Base-by-base conservation (phyloP, 2,329 filamentous ascomycete species). In the Stagonosporopsis vannaccii region DNA sequence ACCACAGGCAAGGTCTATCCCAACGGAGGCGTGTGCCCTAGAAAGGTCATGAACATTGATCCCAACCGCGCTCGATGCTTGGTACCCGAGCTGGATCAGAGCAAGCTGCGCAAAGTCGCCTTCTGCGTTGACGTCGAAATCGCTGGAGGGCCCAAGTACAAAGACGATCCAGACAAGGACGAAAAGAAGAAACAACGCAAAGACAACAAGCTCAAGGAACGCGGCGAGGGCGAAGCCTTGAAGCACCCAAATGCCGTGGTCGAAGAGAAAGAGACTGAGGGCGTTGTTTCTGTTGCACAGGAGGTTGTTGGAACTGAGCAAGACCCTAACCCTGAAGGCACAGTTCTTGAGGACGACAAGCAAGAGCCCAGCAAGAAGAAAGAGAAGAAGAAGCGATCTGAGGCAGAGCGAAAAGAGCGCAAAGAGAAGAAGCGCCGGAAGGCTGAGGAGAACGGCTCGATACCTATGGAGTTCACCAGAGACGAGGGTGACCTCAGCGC, bases 81-180 rank as follows among this genome's bases (percentile, higher is more conserved):
- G 22, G 86, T 98, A 26, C 80, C 85, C 4, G 93, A 96, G 63
- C 81, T 99, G 42, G 88, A 92, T 63, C 86, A 89, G 68, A 85
- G 86, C 44, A 97, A 95, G 73, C 77, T 99, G 57, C 86, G 92
- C 50, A 87, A 92, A 49, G 95, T 99, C 0, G 90, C 94, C 0
- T 99, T 99, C 71, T 97, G 91, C 66, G 95, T 99, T 2, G 95
- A 99, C 70, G 93, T 99, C 4, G 95, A 99, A 75, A 96, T 99
- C 70, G 94, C 94, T 3, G 91, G 92, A 0, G 87, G 91, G 70
- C 91, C 93, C 22, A 88, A 86, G 65, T 95, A 96, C 65, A 78
- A 73, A 42, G 78, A 81, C 13, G 90, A 95, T 3, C 81, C 81
- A 15, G 83, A 84, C 6, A 47, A 68, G 68, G 51, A 78, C 72